Conservation (phyloP, 192 early-diverging fungal genomes). For the Kappamyces sp. region DNA sequence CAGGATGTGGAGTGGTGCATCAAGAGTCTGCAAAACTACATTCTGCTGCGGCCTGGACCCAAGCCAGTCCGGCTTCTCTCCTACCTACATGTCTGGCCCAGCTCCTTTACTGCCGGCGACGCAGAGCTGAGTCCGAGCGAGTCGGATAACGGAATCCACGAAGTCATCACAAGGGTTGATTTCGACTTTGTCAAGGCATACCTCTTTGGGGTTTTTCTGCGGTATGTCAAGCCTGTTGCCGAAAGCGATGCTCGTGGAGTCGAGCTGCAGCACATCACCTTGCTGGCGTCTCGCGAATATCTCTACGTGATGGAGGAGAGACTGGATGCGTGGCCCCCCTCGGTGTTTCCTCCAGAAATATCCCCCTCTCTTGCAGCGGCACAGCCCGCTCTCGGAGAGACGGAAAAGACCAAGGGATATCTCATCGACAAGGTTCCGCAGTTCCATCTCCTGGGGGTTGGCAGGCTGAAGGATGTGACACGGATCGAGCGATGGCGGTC, state of each 20-base stretch:
- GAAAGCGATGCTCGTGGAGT: constrained; percentile 11
- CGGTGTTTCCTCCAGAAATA: constrained; percentile 34
- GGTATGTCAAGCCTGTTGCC: constrained; percentile 13
- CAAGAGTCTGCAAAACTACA: constrained; percentile 18
- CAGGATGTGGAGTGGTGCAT: constrained; percentile 38
- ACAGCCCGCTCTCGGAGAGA: constrained; percentile 4
- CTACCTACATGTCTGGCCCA: constrained; percentile 10
- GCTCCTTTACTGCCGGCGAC: neutral
- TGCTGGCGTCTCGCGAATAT: constrained; percentile 35
- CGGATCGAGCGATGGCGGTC: constrained; percentile 46
- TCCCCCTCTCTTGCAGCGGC: constrained; percentile 14
- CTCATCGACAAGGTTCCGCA: constrained; percentile 25
- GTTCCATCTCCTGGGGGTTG: constrained; percentile 27
- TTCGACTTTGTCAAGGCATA: constrained; percentile 42
- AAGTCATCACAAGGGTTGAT: constrained; percentile 26
- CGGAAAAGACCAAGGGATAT: constrained; percentile 24
- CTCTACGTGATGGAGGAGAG: constrained; percentile 44
- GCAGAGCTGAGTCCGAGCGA: constrained; percentile 22
- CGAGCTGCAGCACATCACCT: constrained; percentile 27
- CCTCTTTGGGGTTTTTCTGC: constrained; percentile 37
- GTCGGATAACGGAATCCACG: constrained; percentile 24
- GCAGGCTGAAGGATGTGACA: constrained; percentile 25
- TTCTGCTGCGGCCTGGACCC: constrained; percentile 24
- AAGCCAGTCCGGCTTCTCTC: constrained; percentile 12
- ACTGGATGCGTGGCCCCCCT: constrained; percentile 48